Evolutionary conservation across 2,329 filamentous ascomycete species (phyloP).

Genomic region (Lasiodiplodia theobromae): DNA sequence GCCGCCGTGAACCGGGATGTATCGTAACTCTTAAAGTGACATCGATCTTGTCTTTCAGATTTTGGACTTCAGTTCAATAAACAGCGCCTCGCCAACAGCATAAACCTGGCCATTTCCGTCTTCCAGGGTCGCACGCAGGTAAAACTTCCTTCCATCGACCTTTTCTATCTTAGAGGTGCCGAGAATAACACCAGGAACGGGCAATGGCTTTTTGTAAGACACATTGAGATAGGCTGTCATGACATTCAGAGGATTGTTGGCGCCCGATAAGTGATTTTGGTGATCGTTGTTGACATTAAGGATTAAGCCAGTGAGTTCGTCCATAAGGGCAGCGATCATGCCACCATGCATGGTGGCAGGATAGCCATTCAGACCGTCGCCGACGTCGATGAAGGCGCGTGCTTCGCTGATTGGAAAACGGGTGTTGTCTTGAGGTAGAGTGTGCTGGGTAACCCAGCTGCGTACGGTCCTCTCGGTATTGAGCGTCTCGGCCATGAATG

Average conservation of each 20-base stretch:
- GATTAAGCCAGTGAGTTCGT: conserved; percentile 64
- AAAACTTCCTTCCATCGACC: conserved; percentile 63
- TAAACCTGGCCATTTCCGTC: conserved; percentile 57
- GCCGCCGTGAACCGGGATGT: not conserved
- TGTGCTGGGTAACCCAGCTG: conserved; percentile 49
- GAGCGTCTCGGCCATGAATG: conserved; percentile 62
- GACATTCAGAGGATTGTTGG: not conserved
- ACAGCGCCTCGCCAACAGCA: conserved; percentile 63
- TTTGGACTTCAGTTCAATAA: conserved; percentile 41
- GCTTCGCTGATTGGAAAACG: conserved; percentile 44
- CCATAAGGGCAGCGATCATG: conserved; percentile 63
- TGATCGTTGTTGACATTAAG: conserved; percentile 52
- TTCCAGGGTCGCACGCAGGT: conserved; percentile 57
- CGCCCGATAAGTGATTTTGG: not conserved
- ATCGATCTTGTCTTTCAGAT: not conserved
- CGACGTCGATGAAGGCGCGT: conserved; percentile 54
- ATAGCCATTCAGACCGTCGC: conserved; percentile 62
- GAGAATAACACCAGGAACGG: conserved; percentile 58
- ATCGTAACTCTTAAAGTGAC: not conserved
- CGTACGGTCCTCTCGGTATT: conserved; percentile 59
- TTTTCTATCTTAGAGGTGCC: conserved; percentile 54
- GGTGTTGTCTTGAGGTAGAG: conserved; percentile 11
- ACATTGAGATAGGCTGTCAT: conserved; percentile 65
- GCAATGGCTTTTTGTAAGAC: conserved; percentile 61
- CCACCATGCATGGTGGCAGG: conserved; percentile 64